Percentiles rank a stretch among this genome's conserved stretches.
Conservation (phyloP, 306 rosid genomes). For the Albizia julibrissin region DNA sequence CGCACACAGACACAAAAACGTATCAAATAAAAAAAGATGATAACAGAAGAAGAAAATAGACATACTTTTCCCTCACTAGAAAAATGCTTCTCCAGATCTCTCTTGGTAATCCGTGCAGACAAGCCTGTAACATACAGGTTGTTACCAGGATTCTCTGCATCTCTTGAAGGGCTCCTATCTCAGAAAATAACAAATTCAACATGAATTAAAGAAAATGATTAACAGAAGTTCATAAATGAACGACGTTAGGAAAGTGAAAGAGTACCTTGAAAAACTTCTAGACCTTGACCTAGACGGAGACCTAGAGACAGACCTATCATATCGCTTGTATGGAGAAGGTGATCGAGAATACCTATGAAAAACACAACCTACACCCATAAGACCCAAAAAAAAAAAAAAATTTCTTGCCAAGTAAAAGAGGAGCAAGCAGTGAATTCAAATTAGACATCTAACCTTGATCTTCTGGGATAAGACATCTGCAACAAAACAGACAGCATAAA, state of each 20-base stretch:
- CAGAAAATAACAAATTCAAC: constrained; percentile 17
- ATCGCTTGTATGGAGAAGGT: constrained; percentile 49
- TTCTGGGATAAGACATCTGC: constrained; percentile 82
- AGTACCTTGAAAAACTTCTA: constrained; percentile 68
- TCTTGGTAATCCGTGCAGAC: constrained; percentile 86
- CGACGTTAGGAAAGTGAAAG: background rate
- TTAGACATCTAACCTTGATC: constrained; percentile 63
- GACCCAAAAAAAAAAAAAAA: background rate
- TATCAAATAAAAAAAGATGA: background rate
- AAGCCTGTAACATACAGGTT: constrained; percentile 95
- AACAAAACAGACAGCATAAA: constrained; percentile 17
- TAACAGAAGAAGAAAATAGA: background rate
- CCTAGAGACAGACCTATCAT: constrained; percentile 62
- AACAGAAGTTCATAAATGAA: background rate
- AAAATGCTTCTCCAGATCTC: constrained; percentile 85
- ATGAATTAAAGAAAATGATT: background rate
- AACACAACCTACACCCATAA: background rate
- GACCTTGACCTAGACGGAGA: constrained; percentile 67
- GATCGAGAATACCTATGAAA: constrained; percentile 65
- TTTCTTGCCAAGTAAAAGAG: background rate
- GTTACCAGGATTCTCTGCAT: constrained; percentile 92
- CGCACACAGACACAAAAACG: background rate
- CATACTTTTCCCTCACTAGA: constrained; percentile 78
- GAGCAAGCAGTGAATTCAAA: background rate
- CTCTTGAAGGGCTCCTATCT: constrained; percentile 60